Evolutionary conservation across 2,329 filamentous ascomycete genomes (phyloP).

Genomic region (Claviceps citrina): DNA sequence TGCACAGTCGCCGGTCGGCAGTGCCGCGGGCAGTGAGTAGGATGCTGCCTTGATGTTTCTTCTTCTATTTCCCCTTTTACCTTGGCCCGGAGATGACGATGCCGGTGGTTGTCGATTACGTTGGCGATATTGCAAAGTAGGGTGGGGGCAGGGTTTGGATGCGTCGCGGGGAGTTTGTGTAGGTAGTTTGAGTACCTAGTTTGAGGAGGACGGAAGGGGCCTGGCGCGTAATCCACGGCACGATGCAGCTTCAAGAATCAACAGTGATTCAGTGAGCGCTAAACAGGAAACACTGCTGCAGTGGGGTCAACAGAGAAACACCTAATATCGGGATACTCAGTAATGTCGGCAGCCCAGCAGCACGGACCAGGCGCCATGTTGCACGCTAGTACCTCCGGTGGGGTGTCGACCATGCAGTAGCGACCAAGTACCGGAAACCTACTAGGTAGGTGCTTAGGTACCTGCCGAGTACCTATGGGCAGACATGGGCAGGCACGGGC

Average conservation of each 20-base stretch:
- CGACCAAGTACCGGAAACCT: too few relatives aligned
- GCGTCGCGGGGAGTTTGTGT: slow-evolving; percentile 1
- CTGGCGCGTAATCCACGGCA: slow-evolving; percentile 3
- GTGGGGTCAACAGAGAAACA: too few relatives aligned
- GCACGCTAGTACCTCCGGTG: not conserved
- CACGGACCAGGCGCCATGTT: not conserved
- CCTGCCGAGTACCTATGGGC: too few relatives aligned
- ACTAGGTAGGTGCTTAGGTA: too few relatives aligned
- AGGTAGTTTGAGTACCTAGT: too few relatives aligned
- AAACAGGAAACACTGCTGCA: too few relatives aligned
- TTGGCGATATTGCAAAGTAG: not conserved
- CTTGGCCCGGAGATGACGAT: not conserved
- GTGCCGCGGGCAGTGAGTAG: not conserved
- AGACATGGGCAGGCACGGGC: too few relatives aligned
- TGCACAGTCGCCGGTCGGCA: not conserved
- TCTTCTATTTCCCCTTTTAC: not conserved
- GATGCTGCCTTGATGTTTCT: not conserved
- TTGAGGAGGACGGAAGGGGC: not conserved
- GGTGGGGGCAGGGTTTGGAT: not conserved
- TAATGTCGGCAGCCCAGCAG: too few relatives aligned
- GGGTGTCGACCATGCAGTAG: too few relatives aligned
- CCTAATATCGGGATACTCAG: too few relatives aligned
- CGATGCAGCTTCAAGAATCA: too few relatives aligned
- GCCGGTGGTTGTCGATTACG: not conserved
- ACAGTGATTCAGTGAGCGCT: too few relatives aligned